A percentile compares a stretch with the other conserved stretches of the same genome.
Conservation (phyloP, 2,329 filamentous ascomycete species). For the Fusarium burgessii region DNA sequence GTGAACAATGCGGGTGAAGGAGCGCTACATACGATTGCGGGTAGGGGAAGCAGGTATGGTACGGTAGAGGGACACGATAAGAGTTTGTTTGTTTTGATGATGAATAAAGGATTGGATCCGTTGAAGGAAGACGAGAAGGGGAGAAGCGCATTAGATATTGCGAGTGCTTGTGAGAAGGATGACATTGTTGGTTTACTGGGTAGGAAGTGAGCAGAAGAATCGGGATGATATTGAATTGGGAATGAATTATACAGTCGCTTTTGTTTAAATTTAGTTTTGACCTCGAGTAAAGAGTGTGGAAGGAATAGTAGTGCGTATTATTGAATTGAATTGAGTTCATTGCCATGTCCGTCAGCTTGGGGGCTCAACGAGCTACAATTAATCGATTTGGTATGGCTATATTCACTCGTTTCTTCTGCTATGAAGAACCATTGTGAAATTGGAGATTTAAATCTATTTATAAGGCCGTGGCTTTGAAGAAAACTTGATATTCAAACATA, state of each 20-base stretch:
- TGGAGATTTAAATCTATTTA: no score
- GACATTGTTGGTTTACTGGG: slow-evolving; percentile 30
- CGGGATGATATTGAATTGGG: neutral
- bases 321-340: no score
- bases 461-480: no score
- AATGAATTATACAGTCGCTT: neutral
- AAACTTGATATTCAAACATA: no score
- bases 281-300: neutral
- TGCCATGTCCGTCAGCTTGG: no score
- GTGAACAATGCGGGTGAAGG: slow-evolving; percentile 34
- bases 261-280: neutral
- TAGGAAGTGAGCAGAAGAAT: slow-evolving; percentile 8
- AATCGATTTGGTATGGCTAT: no score
- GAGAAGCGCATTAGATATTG: slow-evolving; percentile 41
- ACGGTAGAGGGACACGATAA: slow-evolving; percentile 25
- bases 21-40: slow-evolving; percentile 27
- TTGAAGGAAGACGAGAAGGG: slow-evolving; percentile 37
- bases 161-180: slow-evolving; percentile 40
- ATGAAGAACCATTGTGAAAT: no score
- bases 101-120: slow-evolving; percentile 36
- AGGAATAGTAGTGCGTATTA: no score
- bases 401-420: no score
- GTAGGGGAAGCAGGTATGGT: accelerated
- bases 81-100: slow-evolving; percentile 26
- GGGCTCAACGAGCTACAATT: no score